Base-by-base conservation (phyloP, 2,329 filamentous ascomycete species). In the Venturia effusa region DNA sequence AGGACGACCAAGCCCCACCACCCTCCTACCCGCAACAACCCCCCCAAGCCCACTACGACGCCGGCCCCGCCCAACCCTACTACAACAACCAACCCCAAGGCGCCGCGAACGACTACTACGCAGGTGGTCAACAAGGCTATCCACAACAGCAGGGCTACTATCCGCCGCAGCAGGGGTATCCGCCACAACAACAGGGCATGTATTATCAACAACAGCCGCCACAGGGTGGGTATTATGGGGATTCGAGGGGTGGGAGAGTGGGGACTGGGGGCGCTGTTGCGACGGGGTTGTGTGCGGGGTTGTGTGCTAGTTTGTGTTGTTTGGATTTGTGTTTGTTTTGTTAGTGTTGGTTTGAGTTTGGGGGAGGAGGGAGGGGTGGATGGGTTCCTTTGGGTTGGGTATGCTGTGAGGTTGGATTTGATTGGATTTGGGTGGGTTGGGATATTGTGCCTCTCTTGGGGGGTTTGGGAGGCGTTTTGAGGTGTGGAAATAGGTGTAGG, bases 121-220 rank as follows among this genome's bases (percentile, higher is more conserved):
- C 22, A 4, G 51, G 30, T 48, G 41, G 59, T 17, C 34, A 32
- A 39, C 41, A 40, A 41, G 34, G 41, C 22, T 27, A 30, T 51
- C 45, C 32, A 15, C 40, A 57, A 22, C 59, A 62, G 48, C 59
- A 62, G 48, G 59, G 59, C 7, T 54, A 57, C 19, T 63, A 54
- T 40, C 59, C 59, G n/a, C 62, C 34, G 51, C 62, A 45, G 32
- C 54, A 39, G 54, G 55, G 62, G 24, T 45, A 34, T 32, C 51
- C 63, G 10, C 63, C 62, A 51, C 62, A 54, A 27, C 64, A 63
- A 30, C 61, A 64, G 34, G 64, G 64, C 0, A 65, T 65, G 64
- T 64, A 65, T 55, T 65, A 65, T 34, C 61, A 64, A 27, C 64
- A 65, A 32, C 64, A 65, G 43, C 64, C 64, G 19, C 64, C 64